Base-by-base conservation (phyloP, 805 yeast genomes). In the Kluyveromyces wickerhamii region DNA sequence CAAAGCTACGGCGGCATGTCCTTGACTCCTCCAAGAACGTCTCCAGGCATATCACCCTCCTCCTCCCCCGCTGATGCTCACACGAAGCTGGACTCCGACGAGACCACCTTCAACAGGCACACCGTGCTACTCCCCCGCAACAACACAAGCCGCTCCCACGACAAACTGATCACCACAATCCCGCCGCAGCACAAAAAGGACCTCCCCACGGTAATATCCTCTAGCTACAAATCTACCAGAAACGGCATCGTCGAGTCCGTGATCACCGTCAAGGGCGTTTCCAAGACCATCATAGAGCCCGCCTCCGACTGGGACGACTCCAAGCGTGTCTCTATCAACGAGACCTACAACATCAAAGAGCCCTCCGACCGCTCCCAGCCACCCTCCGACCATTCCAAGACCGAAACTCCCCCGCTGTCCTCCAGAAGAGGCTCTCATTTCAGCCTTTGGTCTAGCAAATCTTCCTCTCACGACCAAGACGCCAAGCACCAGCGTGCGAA, bases 201-300 rank as follows among this genome's bases (percentile, higher is more conserved):
- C 24, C 25, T 29, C 13, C 36, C 29, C n/a, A 35, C 38, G 11
- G 27, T 43, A 28, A 32, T 49, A 21, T 49, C 54, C 3, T 47
- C 54, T 6, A 47, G 51, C 14, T 49, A 45, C 35, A 43, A 48
- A 23, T 36, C 47, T n/a, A 47, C 51, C 27, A 47, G 45, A 22
- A 51, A 52, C 29, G 58, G 89, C 7, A 77, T 86, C 35, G 71
- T 83, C 36, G 96, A 86, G 59, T 76, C 83, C 26, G 79, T 86
- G 12, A 76, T 86, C n/a, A 81, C 79, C 33, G 81, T 81, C 18
- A 77, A 79, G 51, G 96, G 95, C 35, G 82, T 83, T 14, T 77
- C 76, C 48, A 86, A 86, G 65, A 85, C 94, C 3, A 82, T 86
- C 41, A 85, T 86, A 48, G 89, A 81, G 47, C 79, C 75, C 35